Evolutionary conservation across 805 yeast species (phyloP).

Genomic region (Nakazawaea ernobii): DNA sequence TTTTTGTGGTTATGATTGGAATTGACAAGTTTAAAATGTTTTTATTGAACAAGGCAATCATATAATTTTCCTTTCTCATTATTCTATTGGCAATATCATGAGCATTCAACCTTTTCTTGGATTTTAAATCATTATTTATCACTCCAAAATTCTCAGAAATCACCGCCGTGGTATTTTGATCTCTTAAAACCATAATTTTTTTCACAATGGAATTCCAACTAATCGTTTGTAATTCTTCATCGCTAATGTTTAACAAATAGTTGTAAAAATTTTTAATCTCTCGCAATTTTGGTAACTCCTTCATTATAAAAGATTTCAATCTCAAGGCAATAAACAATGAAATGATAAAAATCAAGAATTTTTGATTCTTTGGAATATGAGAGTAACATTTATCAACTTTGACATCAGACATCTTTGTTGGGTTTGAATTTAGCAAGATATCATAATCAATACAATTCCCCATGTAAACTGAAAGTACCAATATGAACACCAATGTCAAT

Average conservation of each 20-base stretch:
- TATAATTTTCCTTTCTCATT: constrained; percentile 91
- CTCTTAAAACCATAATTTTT: constrained; percentile 65
- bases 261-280: constrained; percentile 77
- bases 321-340: constrained; percentile 46
- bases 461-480: constrained; percentile 72
- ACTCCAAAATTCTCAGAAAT: constrained; percentile 33
- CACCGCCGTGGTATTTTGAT: constrained; percentile 79
- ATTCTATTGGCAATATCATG: constrained; percentile 93
- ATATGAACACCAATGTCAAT: constrained; percentile 71
- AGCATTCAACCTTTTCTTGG: constrained; percentile 77
- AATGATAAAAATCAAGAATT: constrained; percentile 60
- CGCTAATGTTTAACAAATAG: constrained; percentile 63
- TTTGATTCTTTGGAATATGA: constrained; percentile 40
- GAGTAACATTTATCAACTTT: constrained; percentile 42
- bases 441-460: constrained; percentile 73
- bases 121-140: constrained; percentile 48
- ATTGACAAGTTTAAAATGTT: constrained; percentile 64
- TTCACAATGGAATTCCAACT: constrained; percentile 87
- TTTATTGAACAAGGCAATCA: constrained; percentile 83
- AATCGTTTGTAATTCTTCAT: constrained; percentile 84
- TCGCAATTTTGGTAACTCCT: constrained; percentile 58
- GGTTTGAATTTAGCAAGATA: constrained; percentile 28
- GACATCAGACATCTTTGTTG: constrained; percentile 38
- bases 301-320: constrained; percentile 41
- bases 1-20: constrained; percentile 33